Conservation (phyloP, 352 stramenopile species). For the Phytophthora hibernalis region DNA sequence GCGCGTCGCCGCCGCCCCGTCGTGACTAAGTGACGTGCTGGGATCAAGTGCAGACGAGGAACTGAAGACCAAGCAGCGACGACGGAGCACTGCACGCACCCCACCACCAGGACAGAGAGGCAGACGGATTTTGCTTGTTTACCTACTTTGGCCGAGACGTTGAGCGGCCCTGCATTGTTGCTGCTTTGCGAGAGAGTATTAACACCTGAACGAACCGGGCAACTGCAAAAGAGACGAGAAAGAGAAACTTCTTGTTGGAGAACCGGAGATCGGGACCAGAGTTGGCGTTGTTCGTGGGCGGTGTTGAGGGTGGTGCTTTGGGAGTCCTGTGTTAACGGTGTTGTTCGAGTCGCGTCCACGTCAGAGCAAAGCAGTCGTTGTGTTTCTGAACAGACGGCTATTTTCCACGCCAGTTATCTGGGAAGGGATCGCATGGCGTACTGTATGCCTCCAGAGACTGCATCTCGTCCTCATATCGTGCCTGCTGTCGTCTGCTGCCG, state of each 20-base stretch:
- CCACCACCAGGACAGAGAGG: conserved; percentile 22
- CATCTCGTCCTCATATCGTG: not conserved
- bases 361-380: conserved; percentile 19
- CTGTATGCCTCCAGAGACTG: not conserved
- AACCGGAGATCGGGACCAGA: conserved; percentile 33
- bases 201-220: conserved; percentile 39
- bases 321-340: conserved; percentile 23
- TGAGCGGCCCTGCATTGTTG: conserved; percentile 36
- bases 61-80: not conserved
- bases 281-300: conserved; percentile 37
- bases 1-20: conserved; percentile 45
- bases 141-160: conserved; percentile 29
- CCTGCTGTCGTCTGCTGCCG: not conserved
- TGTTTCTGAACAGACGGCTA: conserved; percentile 37
- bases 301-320: conserved; percentile 31
- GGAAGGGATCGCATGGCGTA: not conserved
- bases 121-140: conserved; percentile 35
- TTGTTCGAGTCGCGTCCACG: conserved; percentile 27
- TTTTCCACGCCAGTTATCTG: conserved; percentile 16
- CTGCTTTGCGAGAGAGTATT: conserved; percentile 37
- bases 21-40: conserved; percentile 50
- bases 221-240: conserved; percentile 37
- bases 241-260: conserved; percentile 18
- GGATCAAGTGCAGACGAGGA: conserved; percentile 15
- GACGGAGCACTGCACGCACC: not conserved